Conservation (phyloP, 2,329 filamentous ascomycete genomes). For the Myriangium duriaei region DNA sequence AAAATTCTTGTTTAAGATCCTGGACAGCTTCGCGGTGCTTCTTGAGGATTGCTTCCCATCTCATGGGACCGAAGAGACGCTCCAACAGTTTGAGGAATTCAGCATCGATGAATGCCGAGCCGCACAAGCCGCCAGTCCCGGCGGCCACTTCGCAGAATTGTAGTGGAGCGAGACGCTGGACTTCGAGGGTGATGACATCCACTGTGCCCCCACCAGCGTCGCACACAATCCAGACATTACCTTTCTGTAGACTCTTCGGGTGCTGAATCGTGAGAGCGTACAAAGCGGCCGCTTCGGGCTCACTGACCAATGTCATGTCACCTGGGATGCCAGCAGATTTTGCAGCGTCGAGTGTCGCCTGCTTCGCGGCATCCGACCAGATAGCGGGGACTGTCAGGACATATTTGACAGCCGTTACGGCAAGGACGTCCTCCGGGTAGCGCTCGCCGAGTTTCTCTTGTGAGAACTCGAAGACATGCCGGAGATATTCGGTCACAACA, state of each 20-base stretch:
- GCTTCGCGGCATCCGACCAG: conserved; percentile 78
- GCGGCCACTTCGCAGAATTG: conserved; percentile 68
- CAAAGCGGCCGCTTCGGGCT: conserved; percentile 68
- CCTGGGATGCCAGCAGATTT: conserved; percentile 67
- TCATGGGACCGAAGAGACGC: conserved; percentile 15
- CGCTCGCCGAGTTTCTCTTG: conserved; percentile 63
- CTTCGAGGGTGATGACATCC: conserved; percentile 72
- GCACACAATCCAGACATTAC: conserved; percentile 47
- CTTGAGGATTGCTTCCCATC: conserved; percentile 68
- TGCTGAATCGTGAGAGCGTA: conserved; percentile 71
- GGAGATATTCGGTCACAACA: conserved; percentile 67
- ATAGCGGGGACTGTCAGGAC: conserved; percentile 73
- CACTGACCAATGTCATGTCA: conserved; percentile 66
- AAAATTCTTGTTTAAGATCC: too few species aligned
- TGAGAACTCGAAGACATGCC: conserved; percentile 62
- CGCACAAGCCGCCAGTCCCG: conserved; percentile 65
- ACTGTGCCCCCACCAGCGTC: conserved; percentile 49
- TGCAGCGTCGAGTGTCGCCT: conserved; percentile 65
- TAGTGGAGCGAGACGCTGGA: conserved; percentile 59
- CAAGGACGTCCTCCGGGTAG: conserved; percentile 41
- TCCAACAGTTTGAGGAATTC: conserved; percentile 65
- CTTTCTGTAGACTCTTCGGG: conserved; percentile 58
- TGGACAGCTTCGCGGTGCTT: too few species aligned
- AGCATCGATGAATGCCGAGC: conserved; percentile 69
- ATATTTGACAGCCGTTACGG: conserved; percentile 60